These are phyloP conservation scores for Kwoniella europaea DNA, from an alignment of 768 basidiomycete species.

Conservation along the genomic window DNA sequence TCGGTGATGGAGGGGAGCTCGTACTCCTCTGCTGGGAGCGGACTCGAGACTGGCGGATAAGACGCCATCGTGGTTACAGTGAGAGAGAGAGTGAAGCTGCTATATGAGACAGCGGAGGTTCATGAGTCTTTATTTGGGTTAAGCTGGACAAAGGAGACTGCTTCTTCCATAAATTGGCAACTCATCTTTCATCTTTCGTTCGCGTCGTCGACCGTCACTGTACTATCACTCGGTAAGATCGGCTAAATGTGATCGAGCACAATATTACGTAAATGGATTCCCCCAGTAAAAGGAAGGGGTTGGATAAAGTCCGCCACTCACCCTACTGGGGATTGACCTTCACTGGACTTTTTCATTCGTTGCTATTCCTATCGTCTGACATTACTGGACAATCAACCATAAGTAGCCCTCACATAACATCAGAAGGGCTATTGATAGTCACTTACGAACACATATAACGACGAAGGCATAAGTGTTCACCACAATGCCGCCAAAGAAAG, in stretches of 20 bases:
- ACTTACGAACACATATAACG: background rate
- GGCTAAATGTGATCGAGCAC: no score
- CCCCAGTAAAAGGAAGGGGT: background rate
- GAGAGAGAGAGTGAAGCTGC: background rate
- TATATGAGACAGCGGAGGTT: background rate
- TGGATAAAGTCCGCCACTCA: constrained; percentile 7
- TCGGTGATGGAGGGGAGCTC: constrained; percentile 33
- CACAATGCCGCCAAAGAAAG: constrained; percentile 71
- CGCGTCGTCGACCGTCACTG: background rate
- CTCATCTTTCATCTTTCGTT: background rate
- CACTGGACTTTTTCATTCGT: background rate
- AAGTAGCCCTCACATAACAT: background rate
- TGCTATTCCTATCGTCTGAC: background rate
- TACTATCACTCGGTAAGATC: background rate
- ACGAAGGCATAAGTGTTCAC: background rate
- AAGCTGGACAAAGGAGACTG: background rate
- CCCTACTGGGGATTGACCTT: no score
- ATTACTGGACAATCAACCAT: background rate
- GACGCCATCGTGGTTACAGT: constrained; percentile 21
- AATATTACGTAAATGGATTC: no score
- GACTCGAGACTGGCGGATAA: constrained; percentile 29
- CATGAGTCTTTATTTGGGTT: background rate
- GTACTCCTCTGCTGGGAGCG: constrained; percentile 37
- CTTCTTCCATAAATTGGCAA: background rate
- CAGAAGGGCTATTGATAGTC: background rate